Base-by-base conservation (phyloP, 805 yeast species). In the Ogataea polymorpha region DNA sequence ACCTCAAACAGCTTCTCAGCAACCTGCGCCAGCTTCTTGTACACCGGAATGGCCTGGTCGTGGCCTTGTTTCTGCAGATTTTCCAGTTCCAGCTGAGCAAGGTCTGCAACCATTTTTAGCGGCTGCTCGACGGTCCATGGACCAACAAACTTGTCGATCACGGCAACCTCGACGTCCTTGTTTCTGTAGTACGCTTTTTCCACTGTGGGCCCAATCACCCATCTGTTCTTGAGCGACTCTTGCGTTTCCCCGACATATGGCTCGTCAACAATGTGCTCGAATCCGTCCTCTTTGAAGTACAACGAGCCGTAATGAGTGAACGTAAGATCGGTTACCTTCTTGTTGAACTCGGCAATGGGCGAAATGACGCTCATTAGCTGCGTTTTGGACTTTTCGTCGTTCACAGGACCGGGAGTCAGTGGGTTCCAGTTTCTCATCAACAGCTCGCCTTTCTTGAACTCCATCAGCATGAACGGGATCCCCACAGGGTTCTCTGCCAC, bases 391-490 rank as follows among this genome's bases (percentile, higher is more conserved):
- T 66, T 62, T 17, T 72, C 72, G 30, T 75, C 72, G 46, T 72
- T 73, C 26, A 69, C 65, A 39, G 74, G 70, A 46, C 84, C 87
- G 21, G 71, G 69, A 15, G 75, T 68, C 60, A 86, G 74, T 13
- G 99, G 98, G 49, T 86, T 79, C 99, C 99, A 91, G 48, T 79
- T 68, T 53, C 78, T 84, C 96, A 93, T 91, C 50, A 91, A 68
- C 45, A 86, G 73, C 20, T 80, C 83, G 36, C 97, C 96, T 37
- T 77, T 82, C 44, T 86, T 71, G 56, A 66, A 78, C 61, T 91
- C 96, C 81, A 85, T 77, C 50, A 91, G 68, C 41, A 87, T 80
- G 59, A 80, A 91, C 28, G 96, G 96, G 23, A 80, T 63, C 37
- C 79, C 76, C 24, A 90, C 56, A 11, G 79, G 72, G 59, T 90